Conservation (phyloP, 805 yeast genomes). For the Maudiozyma pseudohumilis region DNA sequence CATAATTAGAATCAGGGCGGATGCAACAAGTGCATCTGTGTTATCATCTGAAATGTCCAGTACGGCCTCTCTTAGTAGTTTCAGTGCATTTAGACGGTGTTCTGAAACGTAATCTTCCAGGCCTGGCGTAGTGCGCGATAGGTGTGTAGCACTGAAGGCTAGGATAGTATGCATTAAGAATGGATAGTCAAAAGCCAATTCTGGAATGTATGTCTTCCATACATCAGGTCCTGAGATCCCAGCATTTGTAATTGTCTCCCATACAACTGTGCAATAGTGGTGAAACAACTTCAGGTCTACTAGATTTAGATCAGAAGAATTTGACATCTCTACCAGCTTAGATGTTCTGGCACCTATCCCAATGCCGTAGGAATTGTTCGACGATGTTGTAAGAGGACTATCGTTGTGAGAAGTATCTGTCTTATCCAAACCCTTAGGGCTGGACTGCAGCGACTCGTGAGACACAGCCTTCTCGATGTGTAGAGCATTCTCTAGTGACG, state of each 20-base stretch:
- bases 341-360: not conserved
- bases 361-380: slow-evolving; percentile 1
- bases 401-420: not conserved
- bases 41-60: slow-evolving; percentile 73
- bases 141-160: slow-evolving; percentile 88
- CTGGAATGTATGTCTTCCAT: slow-evolving; percentile 84
- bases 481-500: slow-evolving; percentile 1
- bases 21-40: slow-evolving; percentile 88
- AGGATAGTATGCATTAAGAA: slow-evolving; percentile 86
- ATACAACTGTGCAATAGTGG: slow-evolving; percentile 76
- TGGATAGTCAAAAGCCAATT: slow-evolving; percentile 78
- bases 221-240: slow-evolving; percentile 75
- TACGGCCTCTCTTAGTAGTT: slow-evolving; percentile 76
- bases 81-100: slow-evolving; percentile 80
- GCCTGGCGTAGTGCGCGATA: slow-evolving; percentile 66
- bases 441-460: slow-evolving; percentile 3
- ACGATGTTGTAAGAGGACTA: slow-evolving; percentile 2
- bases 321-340: slow-evolving; percentile 12
- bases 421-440: slow-evolving; percentile 5
- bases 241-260: slow-evolving; percentile 81
- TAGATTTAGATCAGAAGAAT: slow-evolving; percentile 43
- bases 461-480: not conserved
- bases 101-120: slow-evolving; percentile 72
- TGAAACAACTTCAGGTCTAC: slow-evolving; percentile 74
- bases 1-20: slow-evolving; percentile 81